Evolutionary conservation across 202 grass and related monocot genomes (phyloP).

Genomic region (Setaria italica): DNA sequence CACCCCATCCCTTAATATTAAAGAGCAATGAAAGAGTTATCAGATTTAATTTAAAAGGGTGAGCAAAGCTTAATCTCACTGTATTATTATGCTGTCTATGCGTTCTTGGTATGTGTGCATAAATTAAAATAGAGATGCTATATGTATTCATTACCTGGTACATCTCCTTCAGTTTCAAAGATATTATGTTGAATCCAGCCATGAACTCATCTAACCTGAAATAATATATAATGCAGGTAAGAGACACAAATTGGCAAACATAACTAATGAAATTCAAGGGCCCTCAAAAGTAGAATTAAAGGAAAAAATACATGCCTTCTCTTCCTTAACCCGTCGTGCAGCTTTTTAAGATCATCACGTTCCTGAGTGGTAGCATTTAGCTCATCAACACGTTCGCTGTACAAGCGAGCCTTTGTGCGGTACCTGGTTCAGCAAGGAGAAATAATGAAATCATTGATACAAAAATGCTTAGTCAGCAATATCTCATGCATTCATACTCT

Average conservation of each 20-base stretch:
- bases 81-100: background rate
- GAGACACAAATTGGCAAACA: background rate
- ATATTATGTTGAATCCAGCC: constrained; percentile 94
- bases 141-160: constrained; percentile 70
- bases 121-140: background rate
- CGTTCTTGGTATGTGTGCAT: constrained; percentile 2
- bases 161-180: constrained; percentile 98
- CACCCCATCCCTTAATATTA: background rate
- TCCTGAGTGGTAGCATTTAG: constrained; percentile 82
- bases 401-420: constrained; percentile 69
- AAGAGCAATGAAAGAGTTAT: background rate
- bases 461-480: constrained; percentile 28
- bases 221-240: constrained; percentile 34
- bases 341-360: constrained; percentile 89
- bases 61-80: background rate
- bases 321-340: constrained; percentile 87
- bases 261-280: constrained; percentile 6
- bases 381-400: constrained; percentile 79
- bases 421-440: constrained; percentile 63
- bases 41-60: background rate
- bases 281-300: background rate
- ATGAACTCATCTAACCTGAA: constrained; percentile 99
- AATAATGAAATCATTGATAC: constrained; percentile 29
- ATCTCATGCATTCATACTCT: constrained; percentile 64
- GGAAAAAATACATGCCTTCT: constrained; percentile 55